Evolutionary conservation across 371 early-diverging fungal species (phyloP).

Genomic region (Entomophthora muscae): DNA sequence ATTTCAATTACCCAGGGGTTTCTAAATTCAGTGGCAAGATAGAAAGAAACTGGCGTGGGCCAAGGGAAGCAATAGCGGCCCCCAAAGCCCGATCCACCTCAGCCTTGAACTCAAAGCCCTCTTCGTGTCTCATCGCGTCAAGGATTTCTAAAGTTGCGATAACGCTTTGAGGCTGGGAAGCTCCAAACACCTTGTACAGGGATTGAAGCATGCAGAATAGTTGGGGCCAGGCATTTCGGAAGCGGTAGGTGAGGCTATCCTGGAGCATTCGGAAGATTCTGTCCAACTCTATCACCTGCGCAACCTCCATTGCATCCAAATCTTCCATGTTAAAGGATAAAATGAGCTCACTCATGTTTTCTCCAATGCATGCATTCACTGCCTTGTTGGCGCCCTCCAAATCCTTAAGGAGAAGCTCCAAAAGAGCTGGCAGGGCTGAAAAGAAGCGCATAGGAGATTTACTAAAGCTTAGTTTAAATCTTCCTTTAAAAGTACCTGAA

Average conservation of each 20-base stretch:
- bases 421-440: constrained; percentile 22
- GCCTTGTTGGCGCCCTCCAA: constrained; percentile 43
- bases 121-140: constrained; percentile 63
- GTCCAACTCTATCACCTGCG: constrained; percentile 18
- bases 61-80: constrained; percentile 60
- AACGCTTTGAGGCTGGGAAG: constrained; percentile 37
- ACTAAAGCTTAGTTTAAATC: constrained; percentile 13
- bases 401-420: constrained; percentile 34
- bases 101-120: constrained; percentile 63
- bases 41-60: constrained; percentile 56
- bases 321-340: constrained; percentile 10
- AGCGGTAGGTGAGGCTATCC: constrained; percentile 50
- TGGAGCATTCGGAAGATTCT: constrained; percentile 31
- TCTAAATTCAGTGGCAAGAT: constrained; percentile 75
- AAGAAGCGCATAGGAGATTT: constrained; percentile 11
- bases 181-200: constrained; percentile 48
- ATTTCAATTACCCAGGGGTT: constrained; percentile 15
- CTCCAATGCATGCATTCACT: constrained; percentile 32
- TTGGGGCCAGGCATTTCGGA: constrained; percentile 61
- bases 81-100: constrained; percentile 68
- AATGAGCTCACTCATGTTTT: constrained; percentile 40
- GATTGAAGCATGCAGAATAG: constrained; percentile 57
- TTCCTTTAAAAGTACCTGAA: constrained; percentile 22
- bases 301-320: constrained; percentile 9
- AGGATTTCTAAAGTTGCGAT: constrained; percentile 37